A percentile compares a stretch with the other conserved stretches of the same genome.
Evolutionary conservation across 23 red algal genomes (phyloP).

Genomic region (Agarophyton chilense): DNA sequence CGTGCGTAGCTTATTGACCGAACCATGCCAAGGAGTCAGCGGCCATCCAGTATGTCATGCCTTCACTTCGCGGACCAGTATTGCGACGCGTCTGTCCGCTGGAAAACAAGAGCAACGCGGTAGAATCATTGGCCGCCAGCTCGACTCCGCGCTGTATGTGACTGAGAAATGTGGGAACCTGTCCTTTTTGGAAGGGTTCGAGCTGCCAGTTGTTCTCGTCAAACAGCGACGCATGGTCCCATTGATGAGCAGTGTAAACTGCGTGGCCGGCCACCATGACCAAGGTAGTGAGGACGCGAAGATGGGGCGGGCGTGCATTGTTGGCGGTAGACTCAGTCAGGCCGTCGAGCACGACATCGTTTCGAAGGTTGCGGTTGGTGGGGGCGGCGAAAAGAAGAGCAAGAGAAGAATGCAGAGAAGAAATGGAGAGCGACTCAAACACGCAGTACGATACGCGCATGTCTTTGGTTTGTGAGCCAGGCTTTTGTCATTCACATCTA

Average conservation of each 20-base stretch:
- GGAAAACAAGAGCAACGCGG: conserved; percentile 81
- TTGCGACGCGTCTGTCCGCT: conserved; percentile 72
- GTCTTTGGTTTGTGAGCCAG: no score
- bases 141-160: conserved; percentile 74
- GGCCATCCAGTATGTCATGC: conserved; percentile 75
- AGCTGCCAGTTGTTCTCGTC: conserved; percentile 80
- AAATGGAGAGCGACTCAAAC: neutral
- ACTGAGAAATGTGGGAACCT: conserved; percentile 66
- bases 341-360: conserved; percentile 44
- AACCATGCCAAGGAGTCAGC: conserved; percentile 62
- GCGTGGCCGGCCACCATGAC: conserved; percentile 92
- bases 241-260: conserved; percentile 54
- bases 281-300: conserved; percentile 49
- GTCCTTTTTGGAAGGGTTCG: conserved; percentile 79
- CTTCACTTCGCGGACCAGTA: conserved; percentile 72
- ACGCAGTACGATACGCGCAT: conserved; percentile 1
- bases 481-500: no score
- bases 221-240: conserved; percentile 16
- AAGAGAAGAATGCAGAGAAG: neutral
- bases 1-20: neutral
- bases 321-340: conserved; percentile 33
- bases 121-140: conserved; percentile 61
- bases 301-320: conserved; percentile 11
- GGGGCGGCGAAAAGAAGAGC: neutral
- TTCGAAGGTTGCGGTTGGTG: neutral